phyloP scores from a whole-genome alignment of 345 rosid species.

The Bruguiera sexangula region DNA sequence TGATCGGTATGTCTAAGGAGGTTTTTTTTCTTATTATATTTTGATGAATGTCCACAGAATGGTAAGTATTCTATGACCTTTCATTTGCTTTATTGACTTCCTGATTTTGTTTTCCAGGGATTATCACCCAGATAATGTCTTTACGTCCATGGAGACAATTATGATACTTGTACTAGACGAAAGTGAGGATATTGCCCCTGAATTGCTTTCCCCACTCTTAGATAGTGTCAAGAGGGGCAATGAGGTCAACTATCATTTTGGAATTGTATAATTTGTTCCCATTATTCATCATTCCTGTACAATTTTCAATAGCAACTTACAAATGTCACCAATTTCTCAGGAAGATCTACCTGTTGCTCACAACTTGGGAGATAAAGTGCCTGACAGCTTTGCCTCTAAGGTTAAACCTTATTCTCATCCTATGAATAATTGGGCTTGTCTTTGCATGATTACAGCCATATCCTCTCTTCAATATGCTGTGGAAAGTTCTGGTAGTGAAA shows the following conservation, averaged over 20 bases:
- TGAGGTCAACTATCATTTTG: constrained; percentile 43
- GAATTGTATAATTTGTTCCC: background rate
- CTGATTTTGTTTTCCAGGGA: constrained; percentile 47
- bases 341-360: constrained; percentile 62
- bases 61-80: background rate
- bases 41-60: background rate
- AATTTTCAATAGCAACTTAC: constrained; percentile 10
- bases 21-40: background rate
- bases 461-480: constrained; percentile 61
- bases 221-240: constrained; percentile 53
- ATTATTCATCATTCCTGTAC: background rate
- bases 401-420: constrained; percentile 59
- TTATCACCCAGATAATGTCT: constrained; percentile 61
- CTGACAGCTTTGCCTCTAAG: constrained; percentile 57
- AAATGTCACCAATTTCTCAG: constrained; percentile 26
- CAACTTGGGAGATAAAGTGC: constrained; percentile 69
- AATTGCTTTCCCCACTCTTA: constrained; percentile 71
- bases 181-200: constrained; percentile 78
- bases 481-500: constrained; percentile 36
- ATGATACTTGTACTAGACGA: constrained; percentile 87
- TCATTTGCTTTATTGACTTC: background rate
- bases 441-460: constrained; percentile 50
- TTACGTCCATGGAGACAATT: constrained; percentile 79
- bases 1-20: background rate
- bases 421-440: constrained; percentile 49